Evolutionary conservation across 2,329 filamentous ascomycete genomes (phyloP), one percentile per base, ranked within the genome.

Genomic region (Myotisia sp.): DNA sequence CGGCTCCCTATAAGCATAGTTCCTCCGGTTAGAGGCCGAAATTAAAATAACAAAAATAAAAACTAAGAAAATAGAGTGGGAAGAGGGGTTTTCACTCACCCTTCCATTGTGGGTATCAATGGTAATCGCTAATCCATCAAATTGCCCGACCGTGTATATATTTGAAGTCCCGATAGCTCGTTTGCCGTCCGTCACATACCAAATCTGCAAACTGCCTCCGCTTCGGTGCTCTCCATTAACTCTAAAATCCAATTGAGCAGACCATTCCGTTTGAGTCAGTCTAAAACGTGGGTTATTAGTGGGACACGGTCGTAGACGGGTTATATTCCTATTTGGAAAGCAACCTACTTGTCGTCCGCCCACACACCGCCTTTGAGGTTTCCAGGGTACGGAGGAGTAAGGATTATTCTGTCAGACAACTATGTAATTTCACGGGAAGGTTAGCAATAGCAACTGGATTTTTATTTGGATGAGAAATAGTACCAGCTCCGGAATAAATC

Each of bases 151-250:
- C 1, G 80, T 90, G 60, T 94, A 93, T 46, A 93, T 74, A 57
- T 82, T 92, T 43, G 73, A 70, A 16, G 76, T 70, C 36, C 75
- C 77, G 36, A 92, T 64, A 19, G 66, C 64, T 40, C 67, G 59
- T 45, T 71, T 62, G 20, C 80, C 79, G 40, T 81, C 70, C 47
- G 74, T 76, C 34, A 73, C 76, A 51, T 92, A 83, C 90, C 90
- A 98, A 49, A 98, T 68, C 58, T 95, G 87, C 46, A 98, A 64
- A 59, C 92, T 94, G 31, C 90, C 90, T 38, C 78, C 76, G 33
- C 77, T 84, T 46, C 82, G 68, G 52, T 95, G 90, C 42, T 79
- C 78, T 5, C 90, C 90, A 41, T 74, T 83, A 34, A 77, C 82
- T 45, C 90, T 74, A 59, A 98, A 94, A 51, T 90, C 78, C 46